Evolutionary conservation across 2,329 filamentous ascomycete species (phyloP), one percentile per base, ranked within the genome.

Genomic region (Monosporascus ibericus): DNA sequence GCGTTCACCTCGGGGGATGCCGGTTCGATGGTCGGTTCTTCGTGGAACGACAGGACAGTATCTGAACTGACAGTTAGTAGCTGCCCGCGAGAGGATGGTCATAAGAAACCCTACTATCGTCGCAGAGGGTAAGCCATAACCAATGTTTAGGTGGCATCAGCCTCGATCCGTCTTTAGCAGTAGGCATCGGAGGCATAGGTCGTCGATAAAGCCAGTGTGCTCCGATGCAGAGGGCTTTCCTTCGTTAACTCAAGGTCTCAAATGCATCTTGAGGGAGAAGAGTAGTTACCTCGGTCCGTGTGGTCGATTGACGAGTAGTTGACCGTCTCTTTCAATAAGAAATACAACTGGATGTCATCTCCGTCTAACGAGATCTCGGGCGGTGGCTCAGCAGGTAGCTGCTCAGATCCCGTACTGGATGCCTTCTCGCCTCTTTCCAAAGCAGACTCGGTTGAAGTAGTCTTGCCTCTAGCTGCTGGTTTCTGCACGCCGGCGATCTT

Each of bases 241-340:
- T 6, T 3, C 3, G 3, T 15, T 3, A 37, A 25, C 53, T 65
- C 51, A 67, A 62, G 59, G 38, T 46, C 49, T 47, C 34, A 36
- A 47, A 25, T 18, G 30, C 15, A 18, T 22, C 9, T 6, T 30
- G 38, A 11, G 40, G 9, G 11, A n/a, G 27, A 34, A 34, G 22
- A 48, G 36, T 4, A 65, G 74, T 61, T 70, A 83, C 86, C 88
- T 65, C 75, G 77, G 17, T 76, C 70, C 0, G 86, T 87, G 65
- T 85, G 80, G 60, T 91, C 87, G 15, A 88, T 79, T 1, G 86
- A 86, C 15, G 84, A 85, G 66, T 87, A 91, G 65, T 90, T 87
- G 75, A 86, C 86, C n/a, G 88, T 85, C 51, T 85, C 79, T 56
- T 87, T 78, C 6, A 86, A 80, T 42, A 90, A 75, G 30, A 81